Evolutionary conservation across 352 stramenopile species (phyloP).

Genomic region (Halophytophthora polymorphica): DNA sequence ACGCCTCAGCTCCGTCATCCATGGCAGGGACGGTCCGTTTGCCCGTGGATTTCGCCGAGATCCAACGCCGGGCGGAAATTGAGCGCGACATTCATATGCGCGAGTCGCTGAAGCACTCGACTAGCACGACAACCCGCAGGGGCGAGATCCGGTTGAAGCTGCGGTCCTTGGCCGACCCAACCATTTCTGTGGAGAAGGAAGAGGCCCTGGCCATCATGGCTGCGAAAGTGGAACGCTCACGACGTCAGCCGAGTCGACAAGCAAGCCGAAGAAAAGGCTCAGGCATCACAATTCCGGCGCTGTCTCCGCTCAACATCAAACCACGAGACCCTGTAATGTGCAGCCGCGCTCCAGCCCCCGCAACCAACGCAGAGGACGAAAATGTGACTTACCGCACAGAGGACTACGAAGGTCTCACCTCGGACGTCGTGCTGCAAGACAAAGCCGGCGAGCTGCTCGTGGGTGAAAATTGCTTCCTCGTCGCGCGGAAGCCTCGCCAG

Average conservation of each 20-base stretch:
- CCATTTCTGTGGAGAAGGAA: conserved; percentile 45
- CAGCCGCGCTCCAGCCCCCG: neutral
- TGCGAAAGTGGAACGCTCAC: conserved; percentile 8
- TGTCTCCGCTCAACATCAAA: conserved; percentile 12
- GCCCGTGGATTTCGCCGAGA: conserved; percentile 32
- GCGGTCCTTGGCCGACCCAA: conserved; percentile 47
- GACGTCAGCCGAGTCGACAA: conserved; percentile 10
- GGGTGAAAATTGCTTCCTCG: conserved; percentile 50
- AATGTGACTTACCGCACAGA: conserved; percentile 43
- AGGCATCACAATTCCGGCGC: neutral
- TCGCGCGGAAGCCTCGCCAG: conserved; percentile 34
- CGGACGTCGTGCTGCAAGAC: conserved; percentile 39
- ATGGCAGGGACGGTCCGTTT: conserved; percentile 14
- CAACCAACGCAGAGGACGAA: conserved; percentile 1
- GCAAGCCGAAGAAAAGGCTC: conserved; percentile 12
- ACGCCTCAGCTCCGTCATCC: conserved; percentile 6
- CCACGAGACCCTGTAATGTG: neutral
- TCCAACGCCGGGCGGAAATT: conserved; percentile 41
- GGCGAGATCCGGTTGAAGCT: conserved; percentile 40
- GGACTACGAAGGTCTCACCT: conserved; percentile 52
- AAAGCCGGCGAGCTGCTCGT: conserved; percentile 43
- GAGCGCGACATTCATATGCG: conserved; percentile 39
- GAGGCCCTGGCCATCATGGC: conserved; percentile 19
- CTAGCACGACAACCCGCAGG: conserved; percentile 35
- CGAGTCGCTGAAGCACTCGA: conserved; percentile 30